Percentiles rank a stretch among this genome's conserved stretches.
Conservation (phyloP, 768 basidiomycete genomes). For the Calvatia gigantea region DNA sequence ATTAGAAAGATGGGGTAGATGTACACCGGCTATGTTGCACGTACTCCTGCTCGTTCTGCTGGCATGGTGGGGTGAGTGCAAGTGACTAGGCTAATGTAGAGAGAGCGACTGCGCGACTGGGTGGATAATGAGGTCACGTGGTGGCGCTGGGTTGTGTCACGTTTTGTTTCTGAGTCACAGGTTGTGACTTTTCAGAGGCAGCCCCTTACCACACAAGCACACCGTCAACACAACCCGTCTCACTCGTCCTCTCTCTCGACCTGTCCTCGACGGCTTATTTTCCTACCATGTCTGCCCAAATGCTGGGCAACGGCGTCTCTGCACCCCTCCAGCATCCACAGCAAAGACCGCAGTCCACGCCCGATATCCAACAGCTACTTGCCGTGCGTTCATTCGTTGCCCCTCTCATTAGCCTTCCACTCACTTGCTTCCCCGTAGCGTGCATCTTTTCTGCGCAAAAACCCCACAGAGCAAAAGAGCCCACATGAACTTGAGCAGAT, state of each 20-base stretch:
- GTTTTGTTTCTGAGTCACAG: constrained; percentile 13
- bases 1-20: constrained; percentile 20
- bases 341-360: constrained; percentile 26
- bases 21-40: constrained; percentile 18
- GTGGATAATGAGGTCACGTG: constrained; percentile 21
- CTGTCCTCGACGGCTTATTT: neutral
- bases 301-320: constrained; percentile 36
- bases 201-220: constrained; percentile 3
- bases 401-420: constrained; percentile 8
- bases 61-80: constrained; percentile 49
- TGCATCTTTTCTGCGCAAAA: constrained; percentile 45
- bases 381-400: constrained; percentile 28
- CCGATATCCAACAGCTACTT: constrained; percentile 42
- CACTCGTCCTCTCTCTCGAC: neutral
- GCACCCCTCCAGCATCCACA: constrained; percentile 24
- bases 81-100: too few species aligned
- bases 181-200: constrained; percentile 11
- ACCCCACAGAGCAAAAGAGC: constrained; percentile 45
- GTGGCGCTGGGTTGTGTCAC: constrained; percentile 16
- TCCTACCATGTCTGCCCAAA: constrained; percentile 33
- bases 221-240: neutral
- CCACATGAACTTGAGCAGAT: constrained; percentile 45
- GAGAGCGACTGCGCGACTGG: constrained; percentile 30
- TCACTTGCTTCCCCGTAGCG: constrained; percentile 31
- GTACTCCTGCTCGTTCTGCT: constrained; percentile 76